Conservation (phyloP, 495 filamentous ascomycete genomes). For the Aspergillus leporis region DNA sequence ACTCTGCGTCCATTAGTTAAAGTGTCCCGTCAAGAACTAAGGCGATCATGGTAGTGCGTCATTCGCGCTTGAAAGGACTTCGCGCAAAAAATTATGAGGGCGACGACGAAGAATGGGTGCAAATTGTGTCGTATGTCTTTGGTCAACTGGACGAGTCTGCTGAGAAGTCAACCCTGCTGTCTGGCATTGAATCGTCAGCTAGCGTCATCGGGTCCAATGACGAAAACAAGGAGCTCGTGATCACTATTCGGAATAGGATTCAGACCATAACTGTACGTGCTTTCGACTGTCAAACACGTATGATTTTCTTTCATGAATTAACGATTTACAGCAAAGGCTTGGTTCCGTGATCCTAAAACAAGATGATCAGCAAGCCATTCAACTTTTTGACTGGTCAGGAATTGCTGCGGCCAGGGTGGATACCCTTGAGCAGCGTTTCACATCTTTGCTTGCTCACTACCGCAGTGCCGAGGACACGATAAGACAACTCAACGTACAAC, state of each 20-base stretch:
- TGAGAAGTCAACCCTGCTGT: conserved; percentile 14
- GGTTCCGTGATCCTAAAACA: conserved; percentile 63
- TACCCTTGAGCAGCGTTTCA: conserved; percentile 44
- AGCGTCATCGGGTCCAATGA: conserved; percentile 26
- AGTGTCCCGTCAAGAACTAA: conserved; percentile 21
- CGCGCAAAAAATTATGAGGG: conserved; percentile 56
- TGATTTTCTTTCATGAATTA: conserved; percentile 10
- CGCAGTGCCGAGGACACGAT: conserved; percentile 48
- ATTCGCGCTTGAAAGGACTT: conserved; percentile 42
- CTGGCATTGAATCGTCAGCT: conserved; percentile 40
- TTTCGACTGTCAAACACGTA: neutral
- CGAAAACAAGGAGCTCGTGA: conserved; percentile 38
- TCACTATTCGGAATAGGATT: conserved; percentile 58
- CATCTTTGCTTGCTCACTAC: conserved; percentile 46
- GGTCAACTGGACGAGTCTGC: conserved; percentile 21
- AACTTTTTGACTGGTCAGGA: conserved; percentile 73
- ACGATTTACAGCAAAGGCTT: conserved; percentile 59
- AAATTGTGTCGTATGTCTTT: conserved; percentile 43
- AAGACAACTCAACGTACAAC: conserved; percentile 53
- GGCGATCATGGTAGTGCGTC: conserved; percentile 40
- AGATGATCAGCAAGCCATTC: conserved; percentile 63
- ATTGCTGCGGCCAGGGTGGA: conserved; percentile 46
- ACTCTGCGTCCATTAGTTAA: neutral
- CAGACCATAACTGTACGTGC: conserved; percentile 53
- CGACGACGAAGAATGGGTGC: conserved; percentile 57